A percentile compares a stretch with the other conserved stretches of the same genome.
Evolutionary conservation across 148 eudicot species (phyloP).

Genomic region (Rhododendron henanense): DNA sequence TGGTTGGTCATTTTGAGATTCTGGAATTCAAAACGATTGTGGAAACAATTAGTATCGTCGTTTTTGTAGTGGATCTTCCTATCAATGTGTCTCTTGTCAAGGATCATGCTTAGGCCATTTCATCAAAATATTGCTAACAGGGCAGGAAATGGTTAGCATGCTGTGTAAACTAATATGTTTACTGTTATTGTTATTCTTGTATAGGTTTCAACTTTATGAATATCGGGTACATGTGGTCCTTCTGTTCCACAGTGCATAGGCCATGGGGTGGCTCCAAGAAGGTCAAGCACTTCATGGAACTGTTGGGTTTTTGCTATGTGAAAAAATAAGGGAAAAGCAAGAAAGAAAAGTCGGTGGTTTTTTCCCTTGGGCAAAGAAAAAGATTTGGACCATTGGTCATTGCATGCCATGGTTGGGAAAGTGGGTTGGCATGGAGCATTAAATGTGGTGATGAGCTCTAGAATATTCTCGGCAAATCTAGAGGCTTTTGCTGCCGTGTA

Average conservation of each 20-base stretch:
- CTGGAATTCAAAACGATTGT: conserved; percentile 14
- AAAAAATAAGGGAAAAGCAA: too few relatives aligned
- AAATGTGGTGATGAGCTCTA: too few relatives aligned
- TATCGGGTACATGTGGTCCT: neutral
- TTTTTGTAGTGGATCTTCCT: neutral
- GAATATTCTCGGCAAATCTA: too few relatives aligned
- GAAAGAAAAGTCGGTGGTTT: too few relatives aligned
- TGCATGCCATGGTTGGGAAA: too few relatives aligned
- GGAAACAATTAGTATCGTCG: neutral
- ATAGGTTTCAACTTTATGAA: neutral
- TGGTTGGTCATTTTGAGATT: conserved; percentile 17
- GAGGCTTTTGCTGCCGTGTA: too few relatives aligned
- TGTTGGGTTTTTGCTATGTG: too few relatives aligned
- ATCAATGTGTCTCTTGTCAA: neutral
- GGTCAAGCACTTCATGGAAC: neutral
- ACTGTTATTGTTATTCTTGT: neutral
- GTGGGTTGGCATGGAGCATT: too few relatives aligned
- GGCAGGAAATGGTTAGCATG: too few relatives aligned
- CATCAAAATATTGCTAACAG: too few relatives aligned
- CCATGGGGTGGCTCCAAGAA: neutral
- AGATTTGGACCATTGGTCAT: too few relatives aligned
- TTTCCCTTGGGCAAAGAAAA: too few relatives aligned
- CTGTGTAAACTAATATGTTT: neutral
- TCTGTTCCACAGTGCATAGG: neutral
- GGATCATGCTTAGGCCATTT: neutral